Evolutionary conservation across 768 basidiomycete species (phyloP), one percentile per base, ranked within the genome.

Genomic region (Leccinum arenicola): DNA sequence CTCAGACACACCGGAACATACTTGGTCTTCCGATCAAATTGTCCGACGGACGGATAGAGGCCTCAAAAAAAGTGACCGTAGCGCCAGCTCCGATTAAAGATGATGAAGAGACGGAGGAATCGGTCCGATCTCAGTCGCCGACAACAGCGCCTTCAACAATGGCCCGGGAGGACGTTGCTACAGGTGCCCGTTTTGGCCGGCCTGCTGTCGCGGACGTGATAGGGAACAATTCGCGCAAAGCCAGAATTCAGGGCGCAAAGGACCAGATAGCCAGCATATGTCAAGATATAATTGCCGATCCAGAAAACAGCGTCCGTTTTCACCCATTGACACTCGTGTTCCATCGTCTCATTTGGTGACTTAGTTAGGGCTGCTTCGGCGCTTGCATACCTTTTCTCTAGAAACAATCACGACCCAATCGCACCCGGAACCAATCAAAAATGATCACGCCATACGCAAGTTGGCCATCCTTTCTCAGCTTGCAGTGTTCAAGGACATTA

Each of bases 231-330:
- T 88, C 90, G 23, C 82, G 87, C 60, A 82, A 81, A 63, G 79
- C 77, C 52, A 80, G 87, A 55, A 77, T 97, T 63, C 85, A 86
- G 64, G 78, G 79, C 45, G 95, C 95, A 14, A 93, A 96, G 66
- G 94, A 97, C 69, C 95, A 98, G 75, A 92, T 98, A 61, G 97
- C 95, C 1, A 80, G 82, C 29, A 85, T 98, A 33, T 97, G 95
- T 70, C 93, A 97, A 68, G 96, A 98, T 66, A 91, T 98, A 55
- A 77, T 97, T 51, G 84, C 90, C 23, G 96, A 98, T 62, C 96
- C 96, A 25, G 97, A 99, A 76, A 94, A 93, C 68, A 92, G 88
- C 60, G 95, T 97, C 70, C 69, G 89, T 78, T 45, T 51, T 8
- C 58, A 25, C 36, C 43, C 4, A 54, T 31, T n/a, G 57, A 47